These are phyloP conservation scores for Aspergillus pseudotamarii DNA, from an alignment of 2,329 filamentous ascomycete genomes.

Conservation along the genomic window DNA sequence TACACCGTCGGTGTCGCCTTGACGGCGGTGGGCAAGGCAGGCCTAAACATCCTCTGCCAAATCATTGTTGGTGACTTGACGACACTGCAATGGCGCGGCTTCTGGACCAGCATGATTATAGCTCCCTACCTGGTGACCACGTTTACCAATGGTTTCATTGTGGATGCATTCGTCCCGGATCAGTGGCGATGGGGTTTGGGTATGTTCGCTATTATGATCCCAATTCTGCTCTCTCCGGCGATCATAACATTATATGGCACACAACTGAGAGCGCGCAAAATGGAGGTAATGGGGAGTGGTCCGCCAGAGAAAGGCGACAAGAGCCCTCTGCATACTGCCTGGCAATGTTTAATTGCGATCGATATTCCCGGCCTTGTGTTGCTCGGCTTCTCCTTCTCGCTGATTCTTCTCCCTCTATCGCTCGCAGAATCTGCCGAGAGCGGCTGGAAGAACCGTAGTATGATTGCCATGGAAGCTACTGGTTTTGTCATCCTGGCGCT, in stretches of 20 bases:
- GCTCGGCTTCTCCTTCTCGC: constrained; percentile 18
- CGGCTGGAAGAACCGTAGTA: constrained; percentile 46
- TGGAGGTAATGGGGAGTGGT: background rate
- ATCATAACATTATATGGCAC: constrained; percentile 31
- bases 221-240: constrained; percentile 49
- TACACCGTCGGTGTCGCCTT: constrained; percentile 31
- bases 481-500: constrained; percentile 55
- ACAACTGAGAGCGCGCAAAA: constrained; percentile 7
- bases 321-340: too few species aligned
- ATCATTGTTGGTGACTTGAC: constrained; percentile 34
- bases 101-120: constrained; percentile 24
- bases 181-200: constrained; percentile 65
- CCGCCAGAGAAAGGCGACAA: background rate
- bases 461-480: constrained; percentile 54
- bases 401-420: constrained; percentile 65
- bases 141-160: constrained; percentile 48
- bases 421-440: constrained; percentile 45
- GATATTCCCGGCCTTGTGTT: constrained; percentile 46
- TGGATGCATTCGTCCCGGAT: constrained; percentile 39
- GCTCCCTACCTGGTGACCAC: constrained; percentile 44
- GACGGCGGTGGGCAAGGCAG: constrained; percentile 31
- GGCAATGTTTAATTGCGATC: constrained; percentile 59
- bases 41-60: constrained; percentile 30
- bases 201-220: constrained; percentile 61
- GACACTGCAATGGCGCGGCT: constrained; percentile 32